Conservation (phyloP, 2,329 filamentous ascomycete species). For the Aureobasidium uvarum region DNA sequence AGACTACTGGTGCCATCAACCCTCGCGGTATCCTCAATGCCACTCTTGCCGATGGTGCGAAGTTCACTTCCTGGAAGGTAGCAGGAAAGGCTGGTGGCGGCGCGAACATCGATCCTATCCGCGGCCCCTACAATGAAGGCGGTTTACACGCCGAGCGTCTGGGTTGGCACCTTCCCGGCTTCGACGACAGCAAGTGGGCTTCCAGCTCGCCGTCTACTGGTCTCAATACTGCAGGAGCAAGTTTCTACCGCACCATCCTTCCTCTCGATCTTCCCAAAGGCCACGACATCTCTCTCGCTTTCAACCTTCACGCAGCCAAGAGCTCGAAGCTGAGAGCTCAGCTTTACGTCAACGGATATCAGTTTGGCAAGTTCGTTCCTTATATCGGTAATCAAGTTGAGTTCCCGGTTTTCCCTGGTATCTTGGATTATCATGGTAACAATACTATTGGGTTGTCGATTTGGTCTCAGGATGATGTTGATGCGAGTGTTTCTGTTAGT, state of each 20-base stretch:
- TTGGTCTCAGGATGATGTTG: slow-evolving; percentile 58
- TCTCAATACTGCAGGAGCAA: slow-evolving; percentile 51
- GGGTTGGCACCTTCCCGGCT: slow-evolving; percentile 60
- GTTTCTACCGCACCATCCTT: slow-evolving; percentile 56
- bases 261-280: slow-evolving; percentile 52
- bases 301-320: slow-evolving; percentile 51
- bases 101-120: slow-evolving; percentile 54
- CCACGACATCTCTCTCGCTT: slow-evolving; percentile 57
- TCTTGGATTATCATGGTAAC: slow-evolving; percentile 58
- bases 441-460: slow-evolving; percentile 60
- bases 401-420: slow-evolving; percentile 61
- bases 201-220: slow-evolving; percentile 42
- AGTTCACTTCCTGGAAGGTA: slow-evolving; percentile 58
- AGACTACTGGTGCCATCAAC: slow-evolving; percentile 50
- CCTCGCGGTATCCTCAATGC: slow-evolving; percentile 55
- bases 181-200: slow-evolving; percentile 42
- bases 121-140: slow-evolving; percentile 58
- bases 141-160: slow-evolving; percentile 58
- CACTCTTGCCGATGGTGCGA: slow-evolving; percentile 47
- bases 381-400: slow-evolving; percentile 60
- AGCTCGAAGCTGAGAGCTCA: slow-evolving; percentile 54
- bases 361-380: slow-evolving; percentile 58
- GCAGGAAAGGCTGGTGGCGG: slow-evolving; percentile 57
- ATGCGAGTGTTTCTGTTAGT: slow-evolving; percentile 47
- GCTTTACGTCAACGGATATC: slow-evolving; percentile 64